phyloP scores from a whole-genome alignment of 768 basidiomycete genomes.

The Leccinellum luteum region DNA sequence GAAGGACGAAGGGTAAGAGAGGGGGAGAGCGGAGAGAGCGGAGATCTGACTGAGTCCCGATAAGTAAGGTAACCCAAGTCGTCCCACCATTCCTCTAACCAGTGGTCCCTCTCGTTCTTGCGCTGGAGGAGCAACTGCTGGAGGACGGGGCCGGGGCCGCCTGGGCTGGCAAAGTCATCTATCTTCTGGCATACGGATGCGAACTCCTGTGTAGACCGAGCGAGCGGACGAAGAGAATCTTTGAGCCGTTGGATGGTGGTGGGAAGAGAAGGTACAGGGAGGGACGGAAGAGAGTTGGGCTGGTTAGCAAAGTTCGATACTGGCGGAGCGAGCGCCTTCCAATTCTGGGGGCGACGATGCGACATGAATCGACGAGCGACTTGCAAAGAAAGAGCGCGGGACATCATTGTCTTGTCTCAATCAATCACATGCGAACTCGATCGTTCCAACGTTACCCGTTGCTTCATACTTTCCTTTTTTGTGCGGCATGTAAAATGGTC shows the following conservation, averaged over 20 bases:
- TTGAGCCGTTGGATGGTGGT: conserved; percentile 69
- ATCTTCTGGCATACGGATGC: conserved; percentile 57
- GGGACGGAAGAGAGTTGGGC: conserved; percentile 50
- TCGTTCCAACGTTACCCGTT: too few relatives aligned
- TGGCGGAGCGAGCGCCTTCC: conserved; percentile 71
- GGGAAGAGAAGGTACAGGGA: conserved; percentile 73
- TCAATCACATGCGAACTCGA: conserved; percentile 12
- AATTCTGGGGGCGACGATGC: conserved; percentile 46
- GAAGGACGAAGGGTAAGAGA: conserved; percentile 15
- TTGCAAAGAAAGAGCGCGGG: background rate
- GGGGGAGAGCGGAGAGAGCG: background rate
- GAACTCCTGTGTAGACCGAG: conserved; percentile 60
- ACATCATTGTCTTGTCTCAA: background rate
- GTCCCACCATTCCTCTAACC: conserved; percentile 97
- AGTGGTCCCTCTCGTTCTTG: conserved; percentile 59
- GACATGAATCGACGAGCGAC: conserved; percentile 18
- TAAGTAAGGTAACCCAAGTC: conserved; percentile 79
- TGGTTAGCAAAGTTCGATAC: conserved; percentile 69
- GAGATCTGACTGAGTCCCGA: conserved; percentile 67
- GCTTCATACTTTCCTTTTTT: too few relatives aligned
- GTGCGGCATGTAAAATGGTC: too few relatives aligned
- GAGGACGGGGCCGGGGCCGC: conserved; percentile 48
- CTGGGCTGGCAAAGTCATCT: conserved; percentile 52
- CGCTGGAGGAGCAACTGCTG: conserved; percentile 62
- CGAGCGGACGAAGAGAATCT: conserved; percentile 69